Base-by-base conservation (phyloP, 108 stramenopile genomes). In the Stephanodiscus triporus region DNA sequence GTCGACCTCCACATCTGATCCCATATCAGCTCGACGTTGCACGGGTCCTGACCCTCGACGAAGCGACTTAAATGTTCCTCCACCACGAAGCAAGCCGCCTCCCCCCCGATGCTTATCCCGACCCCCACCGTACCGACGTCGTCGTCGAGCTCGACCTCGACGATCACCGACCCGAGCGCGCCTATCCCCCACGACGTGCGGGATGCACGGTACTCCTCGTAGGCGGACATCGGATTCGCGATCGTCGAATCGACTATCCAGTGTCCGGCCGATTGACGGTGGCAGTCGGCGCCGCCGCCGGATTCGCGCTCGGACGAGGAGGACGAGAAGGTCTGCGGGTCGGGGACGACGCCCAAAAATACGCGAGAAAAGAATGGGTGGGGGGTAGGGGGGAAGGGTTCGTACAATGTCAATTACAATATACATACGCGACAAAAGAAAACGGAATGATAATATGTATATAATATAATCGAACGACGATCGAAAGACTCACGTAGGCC, bases 21-120 rank as follows among this genome's bases (percentile, higher is more conserved):
- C 86, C 85, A 89, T n/a, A 89, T 87, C 48, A 87, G 60, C 50
- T 89, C 88, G n/a, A 89, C 86, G 66, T 89, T 87, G 2, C 37
- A 14, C 8, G 86, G 86, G 72, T 85, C 80, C 66, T 81, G 76
- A 48, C 86, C 85, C 49, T 87, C 85, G 16, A 85, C 88, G 48
- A 87, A 87, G 4, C 85, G 57, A 7, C 72, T 45, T 22, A 89
- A 54, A 51, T 89, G 88, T 58, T 85, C 72, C 66, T 89, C 88
- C 6, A 89, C 60, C 30, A 89, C 79, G 57, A 75, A 85, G 56
- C 85, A 85, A 6, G 86, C 88, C 13, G 88, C 80, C 26, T 84
- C 85, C 24, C 88, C 88, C n/a, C 88, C 88, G 34, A 87, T 86
- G 47, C 77, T 76, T 27, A 88, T 82, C 0, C 87, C 87, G 10